Percentiles rank a stretch among this genome's conserved stretches.
These are phyloP conservation scores for Rubia balearica DNA, from an alignment of 305 asterid species.

Conservation along the genomic window DNA sequence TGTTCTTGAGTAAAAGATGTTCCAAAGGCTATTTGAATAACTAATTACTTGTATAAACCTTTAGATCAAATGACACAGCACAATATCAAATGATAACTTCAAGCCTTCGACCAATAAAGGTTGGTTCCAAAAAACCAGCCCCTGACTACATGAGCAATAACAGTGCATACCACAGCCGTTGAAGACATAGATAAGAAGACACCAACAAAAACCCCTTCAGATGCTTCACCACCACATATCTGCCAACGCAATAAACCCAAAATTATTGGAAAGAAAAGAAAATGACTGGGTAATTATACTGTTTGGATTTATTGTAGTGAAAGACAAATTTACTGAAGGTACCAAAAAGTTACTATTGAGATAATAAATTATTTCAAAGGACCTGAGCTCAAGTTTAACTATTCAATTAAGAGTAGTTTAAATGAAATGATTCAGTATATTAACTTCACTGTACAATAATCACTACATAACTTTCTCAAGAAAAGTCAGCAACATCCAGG, in stretches of 20 bases:
- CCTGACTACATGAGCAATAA: conserved; percentile 15
- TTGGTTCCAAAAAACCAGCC: conserved; percentile 8
- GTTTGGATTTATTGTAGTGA: neutral
- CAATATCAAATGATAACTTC: neutral
- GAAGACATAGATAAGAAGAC: conserved; percentile 88
- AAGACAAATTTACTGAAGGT: neutral
- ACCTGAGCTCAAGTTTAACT: neutral
- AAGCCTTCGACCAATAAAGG: conserved; percentile 8
- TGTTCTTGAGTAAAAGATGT: neutral
- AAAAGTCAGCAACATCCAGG: conserved; percentile 4
- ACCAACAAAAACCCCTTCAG: conserved; percentile 90
- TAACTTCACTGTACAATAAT: neutral
- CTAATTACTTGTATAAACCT: neutral
- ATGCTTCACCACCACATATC: conserved; percentile 79
- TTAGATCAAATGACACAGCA: neutral
- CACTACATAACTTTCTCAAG: conserved; percentile 10
- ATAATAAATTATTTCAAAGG: neutral
- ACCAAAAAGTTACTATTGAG: neutral
- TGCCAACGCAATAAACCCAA: conserved; percentile 22
- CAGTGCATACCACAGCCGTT: conserved; percentile 62
- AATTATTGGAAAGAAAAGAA: neutral
- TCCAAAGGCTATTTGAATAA: neutral
- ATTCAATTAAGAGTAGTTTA: neutral
- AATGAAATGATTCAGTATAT: neutral
- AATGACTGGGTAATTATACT: neutral